Evolutionary conservation across 148 eudicot species (phyloP), one percentile per base, ranked within the genome.

Genomic region (Rhododendron mucronatum): DNA sequence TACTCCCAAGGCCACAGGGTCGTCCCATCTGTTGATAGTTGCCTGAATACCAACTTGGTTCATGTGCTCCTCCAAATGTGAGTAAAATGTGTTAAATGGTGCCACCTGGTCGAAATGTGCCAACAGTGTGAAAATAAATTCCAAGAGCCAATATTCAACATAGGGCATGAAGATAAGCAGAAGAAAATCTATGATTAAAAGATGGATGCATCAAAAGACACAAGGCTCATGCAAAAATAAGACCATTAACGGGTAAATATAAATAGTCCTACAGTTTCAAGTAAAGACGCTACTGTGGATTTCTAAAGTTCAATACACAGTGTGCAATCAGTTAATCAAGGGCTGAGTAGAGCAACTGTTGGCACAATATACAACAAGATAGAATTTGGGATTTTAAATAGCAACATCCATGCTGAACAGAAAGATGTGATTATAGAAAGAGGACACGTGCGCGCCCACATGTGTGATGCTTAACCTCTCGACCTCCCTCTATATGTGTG

Each of bases 41-140:
- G 98, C 92, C 82, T 92, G 95, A 80, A 95, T 80, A 85, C 99
- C 98, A 78, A 92, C 94, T 94, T 93, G 93, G 89, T 88, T 88
- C 94, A 97, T 87, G 91, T 97, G 99, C 84, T 95, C 96, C 91
- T 93, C 99, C 93, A 97, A 90, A 85, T 91, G 95, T n/a, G 96
- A 90, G 86, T 97, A 97, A 88, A 88, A 94, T 28, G 99, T 95
- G 87, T 97, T 95, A 87, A 93, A 97, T 37, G 98, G 99, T 78
- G 96, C 99, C 87, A 97, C 99, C 99, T 97, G 90, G 39, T 80
- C 48, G 55, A 82, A 59, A 75, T 71, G 18, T 41, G 48, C 26
- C 14, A 80, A 77, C 80, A 16, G 41, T 41, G 8, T 47, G 87
- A 33, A 83, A 82, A 23, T 11, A 55, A 78, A 74, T 39, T 37